Evolutionary conservation across 176 grass and related monocot genomes (phyloP).

Genomic region (Avena insularis): DNA sequence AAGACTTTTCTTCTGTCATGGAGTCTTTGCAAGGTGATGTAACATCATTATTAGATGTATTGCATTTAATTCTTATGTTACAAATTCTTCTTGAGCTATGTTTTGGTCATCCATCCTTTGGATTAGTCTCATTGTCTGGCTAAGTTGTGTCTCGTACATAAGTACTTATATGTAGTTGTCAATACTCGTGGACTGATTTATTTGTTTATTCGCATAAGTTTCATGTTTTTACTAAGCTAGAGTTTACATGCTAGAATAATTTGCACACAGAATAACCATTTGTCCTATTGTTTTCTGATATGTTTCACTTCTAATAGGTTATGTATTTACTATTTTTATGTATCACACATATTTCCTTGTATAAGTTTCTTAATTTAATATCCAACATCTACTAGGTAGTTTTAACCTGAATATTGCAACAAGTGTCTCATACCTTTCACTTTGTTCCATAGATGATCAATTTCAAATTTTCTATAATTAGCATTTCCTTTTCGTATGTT

Average conservation of each 20-base stretch:
- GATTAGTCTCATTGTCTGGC: background rate
- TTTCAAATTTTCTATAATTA: background rate
- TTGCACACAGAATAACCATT: background rate
- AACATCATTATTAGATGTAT: background rate
- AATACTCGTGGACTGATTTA: background rate
- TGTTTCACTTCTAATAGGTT: background rate
- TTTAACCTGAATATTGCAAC: background rate
- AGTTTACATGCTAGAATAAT: background rate
- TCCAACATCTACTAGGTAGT: background rate
- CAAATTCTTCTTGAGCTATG: background rate
- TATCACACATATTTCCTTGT: slow-evolving; percentile 6
- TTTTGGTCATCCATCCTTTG: background rate
- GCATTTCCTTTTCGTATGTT: background rate
- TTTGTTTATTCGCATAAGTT: background rate
- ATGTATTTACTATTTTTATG: background rate
- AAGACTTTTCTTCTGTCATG: slow-evolving; percentile 59
- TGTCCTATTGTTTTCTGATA: background rate
- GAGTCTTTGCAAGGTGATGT: slow-evolving; percentile 65
- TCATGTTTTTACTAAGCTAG: background rate
- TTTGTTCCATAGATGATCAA: slow-evolving; percentile 2
- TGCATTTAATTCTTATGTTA: background rate
- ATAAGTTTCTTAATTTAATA: background rate
- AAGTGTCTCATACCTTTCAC: background rate
- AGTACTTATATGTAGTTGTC: background rate
- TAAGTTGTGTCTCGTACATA: background rate